Percentiles rank a stretch among this genome's conserved stretches.
Evolutionary conservation across 2,329 filamentous ascomycete species (phyloP).

Genomic region (Nothophoma quercina): DNA sequence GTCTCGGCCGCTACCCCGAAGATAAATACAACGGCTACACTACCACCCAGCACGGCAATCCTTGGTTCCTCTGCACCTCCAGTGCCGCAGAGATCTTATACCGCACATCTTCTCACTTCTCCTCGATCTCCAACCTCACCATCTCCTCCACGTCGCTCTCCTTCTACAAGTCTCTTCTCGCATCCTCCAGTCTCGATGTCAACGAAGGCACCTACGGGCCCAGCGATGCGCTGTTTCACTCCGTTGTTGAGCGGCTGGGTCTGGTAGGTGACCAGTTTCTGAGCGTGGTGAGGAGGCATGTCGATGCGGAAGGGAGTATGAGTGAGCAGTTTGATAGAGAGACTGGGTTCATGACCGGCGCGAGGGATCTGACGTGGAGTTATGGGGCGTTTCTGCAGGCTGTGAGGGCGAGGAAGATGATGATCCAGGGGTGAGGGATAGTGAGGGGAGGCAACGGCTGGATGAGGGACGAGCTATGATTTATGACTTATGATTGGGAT

Average conservation of each 20-base stretch:
- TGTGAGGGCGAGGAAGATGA: conserved; percentile 42
- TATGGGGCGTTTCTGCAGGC: conserved; percentile 54
- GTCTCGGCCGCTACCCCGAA: conserved; percentile 54
- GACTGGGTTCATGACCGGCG: conserved; percentile 51
- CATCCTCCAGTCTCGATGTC: conserved; percentile 31
- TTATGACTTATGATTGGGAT: conserved; percentile 1
- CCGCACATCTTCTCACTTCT: conserved; percentile 44
- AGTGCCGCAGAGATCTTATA: conserved; percentile 52
- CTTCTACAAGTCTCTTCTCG: conserved; percentile 50
- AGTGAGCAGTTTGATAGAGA: conserved; percentile 55
- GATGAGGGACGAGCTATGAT: conserved; percentile 4
- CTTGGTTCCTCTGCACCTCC: conserved; percentile 55
- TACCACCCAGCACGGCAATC: conserved; percentile 46
- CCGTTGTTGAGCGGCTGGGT: conserved; percentile 42
- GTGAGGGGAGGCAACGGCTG: background rate
- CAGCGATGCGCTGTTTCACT: conserved; percentile 39
- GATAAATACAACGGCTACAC: conserved; percentile 52
- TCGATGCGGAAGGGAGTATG: conserved; percentile 48
- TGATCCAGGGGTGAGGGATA: background rate
- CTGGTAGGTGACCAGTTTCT: conserved; percentile 53
- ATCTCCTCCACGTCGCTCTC: conserved; percentile 41
- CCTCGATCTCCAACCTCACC: conserved; percentile 35
- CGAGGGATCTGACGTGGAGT: conserved; percentile 55
- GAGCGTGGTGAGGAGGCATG: conserved; percentile 50
- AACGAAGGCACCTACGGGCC: conserved; percentile 35